phyloP scores from a whole-genome alignment of 495 filamentous ascomycete species.

The Penicillium crystallinum region DNA sequence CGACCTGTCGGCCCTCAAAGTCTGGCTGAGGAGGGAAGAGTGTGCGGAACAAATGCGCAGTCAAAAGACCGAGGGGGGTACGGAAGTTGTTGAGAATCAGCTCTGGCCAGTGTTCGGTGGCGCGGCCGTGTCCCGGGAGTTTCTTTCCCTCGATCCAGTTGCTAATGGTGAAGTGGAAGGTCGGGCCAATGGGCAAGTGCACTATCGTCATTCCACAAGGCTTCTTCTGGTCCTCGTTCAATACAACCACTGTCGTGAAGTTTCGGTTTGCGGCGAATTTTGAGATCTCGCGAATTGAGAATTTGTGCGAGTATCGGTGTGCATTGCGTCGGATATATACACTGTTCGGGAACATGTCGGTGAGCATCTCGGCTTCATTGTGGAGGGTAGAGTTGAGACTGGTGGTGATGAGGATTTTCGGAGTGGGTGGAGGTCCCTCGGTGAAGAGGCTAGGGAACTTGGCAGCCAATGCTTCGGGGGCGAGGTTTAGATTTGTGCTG shows the following conservation, averaged over 20 bases:
- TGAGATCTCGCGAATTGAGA: slow-evolving; percentile 83
- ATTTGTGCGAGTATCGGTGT: slow-evolving; percentile 77
- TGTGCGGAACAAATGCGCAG: slow-evolving; percentile 75
- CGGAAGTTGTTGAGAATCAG: slow-evolving; percentile 93
- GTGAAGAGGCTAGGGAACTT: slow-evolving; percentile 82
- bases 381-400: slow-evolving; percentile 80
- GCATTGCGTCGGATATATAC: slow-evolving; percentile 79
- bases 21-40: slow-evolving; percentile 83
- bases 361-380: slow-evolving; percentile 70
- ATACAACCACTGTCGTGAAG: slow-evolving; percentile 73
- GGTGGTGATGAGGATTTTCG: slow-evolving; percentile 89
- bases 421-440: slow-evolving; percentile 47
- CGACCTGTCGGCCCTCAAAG: slow-evolving; percentile 75
- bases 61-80: slow-evolving; percentile 86
- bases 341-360: slow-evolving; percentile 76
- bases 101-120: slow-evolving; percentile 87
- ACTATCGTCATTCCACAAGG: slow-evolving; percentile 72
- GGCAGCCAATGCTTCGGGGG: slow-evolving; percentile 59
- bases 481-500: slow-evolving; percentile 66
- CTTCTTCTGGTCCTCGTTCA: slow-evolving; percentile 80
- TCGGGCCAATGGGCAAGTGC: slow-evolving; percentile 78
- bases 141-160: slow-evolving; percentile 83
- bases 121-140: slow-evolving; percentile 80
- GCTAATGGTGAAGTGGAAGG: slow-evolving; percentile 78
- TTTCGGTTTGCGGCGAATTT: slow-evolving; percentile 74